Percentiles rank a stretch among this genome's conserved stretches.
These are phyloP conservation scores for Chalciporus sphaerocephalus DNA, from an alignment of 768 basidiomycete species.

Conservation along the genomic window DNA sequence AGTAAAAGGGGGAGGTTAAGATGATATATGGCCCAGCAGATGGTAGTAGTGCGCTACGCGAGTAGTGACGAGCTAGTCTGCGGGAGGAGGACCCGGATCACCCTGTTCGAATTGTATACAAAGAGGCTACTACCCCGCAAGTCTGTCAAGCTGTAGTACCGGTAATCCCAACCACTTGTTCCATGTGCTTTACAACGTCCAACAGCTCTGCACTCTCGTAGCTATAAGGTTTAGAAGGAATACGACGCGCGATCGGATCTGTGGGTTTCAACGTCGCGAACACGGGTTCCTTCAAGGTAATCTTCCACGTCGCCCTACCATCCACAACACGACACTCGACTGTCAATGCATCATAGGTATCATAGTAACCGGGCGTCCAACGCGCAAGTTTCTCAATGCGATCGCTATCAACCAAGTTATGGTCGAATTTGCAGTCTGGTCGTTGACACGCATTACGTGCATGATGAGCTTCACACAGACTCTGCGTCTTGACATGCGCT, in stretches of 20 bases:
- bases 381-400: conserved; percentile 14
- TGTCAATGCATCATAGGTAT: conserved; percentile 11
- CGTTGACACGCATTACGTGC: conserved; percentile 4
- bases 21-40: neutral
- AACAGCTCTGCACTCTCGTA: conserved; percentile 10
- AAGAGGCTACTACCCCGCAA: neutral
- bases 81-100: neutral
- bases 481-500: conserved; percentile 10
- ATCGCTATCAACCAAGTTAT: conserved; percentile 13
- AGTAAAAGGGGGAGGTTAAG: neutral
- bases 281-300: conserved; percentile 11
- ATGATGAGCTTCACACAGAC: conserved; percentile 15
- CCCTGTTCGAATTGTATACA: neutral
- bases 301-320: conserved; percentile 10
- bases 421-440: conserved; percentile 15
- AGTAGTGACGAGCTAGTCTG: neutral
- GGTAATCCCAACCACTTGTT: conserved; percentile 6
- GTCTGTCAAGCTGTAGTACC: neutral
- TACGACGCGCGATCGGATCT: conserved; percentile 5
- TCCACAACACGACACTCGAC: conserved; percentile 15
- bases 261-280: conserved; percentile 9
- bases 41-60: neutral
- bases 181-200: conserved; percentile 16
- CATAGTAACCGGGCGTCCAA: neutral
- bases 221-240: conserved; percentile 13